A percentile compares a stretch with the other conserved stretches of the same genome.
phyloP scores from a whole-genome alignment of 371 early-diverging fungal genomes.

The Mortierella sp. region DNA sequence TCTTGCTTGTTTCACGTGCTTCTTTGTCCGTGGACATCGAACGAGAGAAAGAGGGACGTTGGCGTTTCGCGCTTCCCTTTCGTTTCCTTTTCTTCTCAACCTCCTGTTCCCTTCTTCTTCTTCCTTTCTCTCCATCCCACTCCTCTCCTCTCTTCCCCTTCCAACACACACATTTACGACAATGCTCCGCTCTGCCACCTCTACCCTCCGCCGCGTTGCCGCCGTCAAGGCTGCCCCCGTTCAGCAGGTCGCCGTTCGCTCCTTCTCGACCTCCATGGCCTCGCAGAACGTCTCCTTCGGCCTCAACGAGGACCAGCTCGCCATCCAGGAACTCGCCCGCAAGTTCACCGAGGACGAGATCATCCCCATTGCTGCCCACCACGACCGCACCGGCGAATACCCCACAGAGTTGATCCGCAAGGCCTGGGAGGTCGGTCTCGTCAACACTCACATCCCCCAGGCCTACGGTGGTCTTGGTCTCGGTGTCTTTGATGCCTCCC shows the following conservation, averaged over 20 bases:
- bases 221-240: conserved; percentile 26
- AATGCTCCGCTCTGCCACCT: conserved; percentile 50
- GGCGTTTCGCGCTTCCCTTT: neutral
- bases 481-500: conserved; percentile 91
- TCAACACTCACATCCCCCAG: conserved; percentile 93
- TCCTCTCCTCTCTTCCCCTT: conserved; percentile 7
- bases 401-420: conserved; percentile 93
- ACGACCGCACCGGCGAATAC: conserved; percentile 95
- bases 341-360: conserved; percentile 94
- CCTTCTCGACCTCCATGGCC: conserved; percentile 50
- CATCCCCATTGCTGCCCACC: conserved; percentile 94
- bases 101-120: no score
- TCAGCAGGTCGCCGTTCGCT: conserved; percentile 41
- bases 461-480: conserved; percentile 92
- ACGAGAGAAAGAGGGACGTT: neutral
- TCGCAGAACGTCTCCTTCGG: conserved; percentile 64
- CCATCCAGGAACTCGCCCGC: conserved; percentile 92
- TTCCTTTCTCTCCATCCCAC: no score
- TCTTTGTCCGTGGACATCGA: conserved; percentile 13
- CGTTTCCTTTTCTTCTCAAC: neutral
- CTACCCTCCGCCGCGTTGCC: conserved; percentile 44
- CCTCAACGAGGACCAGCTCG: conserved; percentile 87
- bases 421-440: conserved; percentile 96
- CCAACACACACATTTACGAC: neutral
- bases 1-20: neutral